Base-by-base conservation (phyloP, 352 stramenopile species). In the Phytophthora lateralis region DNA sequence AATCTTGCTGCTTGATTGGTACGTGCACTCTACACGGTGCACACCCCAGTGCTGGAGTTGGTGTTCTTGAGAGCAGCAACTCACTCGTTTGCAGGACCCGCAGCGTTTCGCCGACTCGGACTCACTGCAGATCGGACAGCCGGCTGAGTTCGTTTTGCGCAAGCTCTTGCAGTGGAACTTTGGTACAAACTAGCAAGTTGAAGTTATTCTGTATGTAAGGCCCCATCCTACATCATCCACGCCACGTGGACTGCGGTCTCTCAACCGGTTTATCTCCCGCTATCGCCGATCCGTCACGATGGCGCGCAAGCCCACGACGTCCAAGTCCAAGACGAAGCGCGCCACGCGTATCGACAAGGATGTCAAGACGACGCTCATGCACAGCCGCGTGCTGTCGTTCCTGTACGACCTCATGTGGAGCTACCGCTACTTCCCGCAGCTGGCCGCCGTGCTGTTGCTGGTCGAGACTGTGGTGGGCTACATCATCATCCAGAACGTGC, bases 321-420 rank as follows among this genome's bases (percentile, higher is more conserved):
- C 63, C 4, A 48, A 39, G 46, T 53, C 55, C 24, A 42, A 52
- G 26, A 39, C 35, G 15, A 62, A 50, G 54, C 85, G 83, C 60
- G 63, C 75, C 26, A 94, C 85, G 54, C 83, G 85, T 70, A 92
- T 94, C 68, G 82, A 94, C 71, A 94, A 94, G 68, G 85, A 94
- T 75, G 75, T 89, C 41, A 91, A 90, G 80, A 94, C 84, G 29
- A 88, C 78, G 63, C 72, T 78, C 43, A 67, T 77, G 59, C 78
- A 89, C 39, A 91, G 82, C 49, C 73, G 73, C 53, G 60, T 91
- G 69, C 67, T 94, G 15, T 85, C 81, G 34, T 75, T 89, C 44
- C 72, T 91, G 46, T 93, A 94, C 57, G 85, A 94, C 60, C 34
- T 92, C 57, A 89, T 94, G 76, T 94, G 85, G 83, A 95, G 85